Conservation (phyloP, 768 basidiomycete species). For the Macrolepiota fuliginosa region DNA sequence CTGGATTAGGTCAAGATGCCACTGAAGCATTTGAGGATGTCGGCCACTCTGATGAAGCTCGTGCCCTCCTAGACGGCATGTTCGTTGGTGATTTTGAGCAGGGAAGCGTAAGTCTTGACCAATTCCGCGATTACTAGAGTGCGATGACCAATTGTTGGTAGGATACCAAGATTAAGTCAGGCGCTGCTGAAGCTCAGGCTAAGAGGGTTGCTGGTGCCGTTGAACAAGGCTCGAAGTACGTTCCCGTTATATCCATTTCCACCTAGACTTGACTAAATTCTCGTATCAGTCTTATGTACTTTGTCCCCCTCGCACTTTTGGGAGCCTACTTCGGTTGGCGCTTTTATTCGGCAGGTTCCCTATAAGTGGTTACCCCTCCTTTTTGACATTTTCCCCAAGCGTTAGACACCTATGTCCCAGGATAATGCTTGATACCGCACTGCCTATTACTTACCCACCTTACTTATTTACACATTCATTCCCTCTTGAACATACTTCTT, state of each 20-base stretch:
- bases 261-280: slow-evolving; percentile 13
- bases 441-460: slow-evolving; percentile 9
- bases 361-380: slow-evolving; percentile 26
- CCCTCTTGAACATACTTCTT: not conserved
- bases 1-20: slow-evolving; percentile 79
- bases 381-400: slow-evolving; percentile 11
- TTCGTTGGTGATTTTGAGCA: slow-evolving; percentile 82
- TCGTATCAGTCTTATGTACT: slow-evolving; percentile 67
- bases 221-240: slow-evolving; percentile 70
- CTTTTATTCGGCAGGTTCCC: slow-evolving; percentile 55
- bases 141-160: slow-evolving; percentile 21
- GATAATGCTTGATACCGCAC: slow-evolving; percentile 11
- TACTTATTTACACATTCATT: slow-evolving; percentile 11
- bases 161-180: slow-evolving; percentile 53
- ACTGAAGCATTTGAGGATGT: slow-evolving; percentile 99
- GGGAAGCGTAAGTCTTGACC: slow-evolving; percentile 47
- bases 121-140: slow-evolving; percentile 7
- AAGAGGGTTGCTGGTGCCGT: slow-evolving; percentile 48
- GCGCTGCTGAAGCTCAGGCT: slow-evolving; percentile 44
- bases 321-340: slow-evolving; percentile 90
- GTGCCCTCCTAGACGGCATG: slow-evolving; percentile 77
- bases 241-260: slow-evolving; percentile 11
- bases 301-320: slow-evolving; percentile 74
- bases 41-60: slow-evolving; percentile 97
- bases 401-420: not conserved